These are phyloP conservation scores for Clavispora asparagi DNA, from an alignment of 805 yeast species.

Conservation along the genomic window DNA sequence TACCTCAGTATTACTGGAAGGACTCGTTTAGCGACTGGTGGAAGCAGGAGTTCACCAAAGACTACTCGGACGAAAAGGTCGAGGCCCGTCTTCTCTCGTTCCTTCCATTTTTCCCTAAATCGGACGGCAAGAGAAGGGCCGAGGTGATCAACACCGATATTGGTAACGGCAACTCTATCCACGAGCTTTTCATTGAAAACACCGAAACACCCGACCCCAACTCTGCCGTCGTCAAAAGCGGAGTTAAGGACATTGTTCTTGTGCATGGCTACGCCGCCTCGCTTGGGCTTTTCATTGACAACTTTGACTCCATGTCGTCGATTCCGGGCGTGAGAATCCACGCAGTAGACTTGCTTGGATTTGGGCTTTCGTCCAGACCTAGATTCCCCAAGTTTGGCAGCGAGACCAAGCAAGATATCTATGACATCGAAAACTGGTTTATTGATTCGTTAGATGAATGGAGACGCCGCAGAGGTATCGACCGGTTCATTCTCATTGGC, in stretches of 20 bases:
- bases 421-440: conserved; percentile 38
- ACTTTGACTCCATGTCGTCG: conserved; percentile 45
- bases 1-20: conserved; percentile 13
- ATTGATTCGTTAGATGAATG: conserved; percentile 40
- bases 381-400: conserved; percentile 28
- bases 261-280: conserved; percentile 95
- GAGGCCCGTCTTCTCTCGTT: conserved; percentile 44
- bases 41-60: conserved; percentile 8
- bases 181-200: conserved; percentile 67
- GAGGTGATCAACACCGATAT: conserved; percentile 51
- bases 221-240: conserved; percentile 1
- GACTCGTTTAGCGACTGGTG: conserved; percentile 13
- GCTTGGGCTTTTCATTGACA: conserved; percentile 72
- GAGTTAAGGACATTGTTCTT: conserved; percentile 54
- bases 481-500: conserved; percentile 34
- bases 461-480: conserved; percentile 32
- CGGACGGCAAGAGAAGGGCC: conserved; percentile 44
- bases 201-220: conserved; percentile 29
- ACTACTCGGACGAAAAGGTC: conserved; percentile 21
- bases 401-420: conserved; percentile 31
- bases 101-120: conserved; percentile 55
- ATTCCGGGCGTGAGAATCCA: conserved; percentile 56
- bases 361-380: conserved; percentile 65
- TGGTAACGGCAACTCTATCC: conserved; percentile 54
- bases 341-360: conserved; percentile 68